Conservation (phyloP, 2,329 filamentous ascomycete species). For the Penicillium italicum region DNA sequence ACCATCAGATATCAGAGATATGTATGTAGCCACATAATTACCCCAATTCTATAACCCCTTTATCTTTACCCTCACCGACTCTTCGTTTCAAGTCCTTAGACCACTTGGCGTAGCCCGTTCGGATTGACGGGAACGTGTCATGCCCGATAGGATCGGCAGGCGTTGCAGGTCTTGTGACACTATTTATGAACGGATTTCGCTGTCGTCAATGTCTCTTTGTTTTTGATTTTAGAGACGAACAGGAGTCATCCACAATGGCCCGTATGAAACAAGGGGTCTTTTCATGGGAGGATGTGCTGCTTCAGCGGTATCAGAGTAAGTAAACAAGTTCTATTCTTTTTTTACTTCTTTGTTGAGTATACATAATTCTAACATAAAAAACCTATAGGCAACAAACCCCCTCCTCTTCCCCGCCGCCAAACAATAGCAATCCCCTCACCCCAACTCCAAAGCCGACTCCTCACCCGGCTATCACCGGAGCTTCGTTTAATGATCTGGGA, state of each 20-base stretch:
- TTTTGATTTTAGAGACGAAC: neutral
- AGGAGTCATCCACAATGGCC: conserved; percentile 25
- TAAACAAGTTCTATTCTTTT: neutral
- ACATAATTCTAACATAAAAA: conserved; percentile 1
- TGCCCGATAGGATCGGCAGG: conserved; percentile 12
- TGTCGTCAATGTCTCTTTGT: neutral
- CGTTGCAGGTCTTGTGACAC: neutral
- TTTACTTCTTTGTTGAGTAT: neutral
- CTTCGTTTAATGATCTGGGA: conserved; percentile 40
- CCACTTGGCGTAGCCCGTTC: conserved; percentile 2
- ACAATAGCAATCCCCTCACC: conserved; percentile 7
- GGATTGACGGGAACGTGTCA: conserved; percentile 13
- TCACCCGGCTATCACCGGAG: conserved; percentile 35
- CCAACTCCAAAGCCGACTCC: conserved; percentile 29
- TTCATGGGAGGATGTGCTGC: conserved; percentile 42
- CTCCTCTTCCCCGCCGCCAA: conserved; percentile 18
- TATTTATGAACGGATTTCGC: neutral
- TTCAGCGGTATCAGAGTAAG: conserved; percentile 40
- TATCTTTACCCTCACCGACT: conserved; percentile 5
- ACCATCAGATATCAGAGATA: no score
- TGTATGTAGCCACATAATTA: neutral
- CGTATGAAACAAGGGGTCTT: conserved; percentile 37
- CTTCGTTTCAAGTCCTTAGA: neutral
- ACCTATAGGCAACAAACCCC: conserved; percentile 31
- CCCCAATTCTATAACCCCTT: neutral